Evolutionary conservation across 2,329 filamentous ascomycete genomes (phyloP).

Genomic region (Pseudogymnoascus destructans): DNA sequence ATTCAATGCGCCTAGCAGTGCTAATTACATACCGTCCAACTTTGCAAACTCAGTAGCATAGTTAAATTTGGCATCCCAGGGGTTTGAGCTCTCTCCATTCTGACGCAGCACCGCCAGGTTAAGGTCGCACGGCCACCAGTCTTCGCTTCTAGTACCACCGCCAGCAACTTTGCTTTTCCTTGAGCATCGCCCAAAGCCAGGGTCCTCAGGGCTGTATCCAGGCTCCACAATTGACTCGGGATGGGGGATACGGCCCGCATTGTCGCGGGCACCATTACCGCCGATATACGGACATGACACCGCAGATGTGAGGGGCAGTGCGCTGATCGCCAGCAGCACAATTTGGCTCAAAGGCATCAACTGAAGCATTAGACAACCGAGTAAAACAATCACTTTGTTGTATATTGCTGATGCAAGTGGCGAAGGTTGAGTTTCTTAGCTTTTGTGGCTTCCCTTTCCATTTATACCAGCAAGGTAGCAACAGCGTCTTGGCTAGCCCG

Average conservation of each 20-base stretch:
- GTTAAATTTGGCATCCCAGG: slow-evolving; percentile 38
- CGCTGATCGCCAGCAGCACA: not conserved
- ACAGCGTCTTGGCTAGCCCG: not conserved
- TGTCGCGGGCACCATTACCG: not conserved
- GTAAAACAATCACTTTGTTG: not conserved
- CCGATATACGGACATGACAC: not conserved
- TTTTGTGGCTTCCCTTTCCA: not conserved
- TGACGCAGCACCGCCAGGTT: slow-evolving; percentile 45
- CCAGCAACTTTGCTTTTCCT: slow-evolving; percentile 25
- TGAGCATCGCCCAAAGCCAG: slow-evolving; percentile 18
- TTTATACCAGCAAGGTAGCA: not conserved
- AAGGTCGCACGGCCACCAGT: slow-evolving; percentile 47
- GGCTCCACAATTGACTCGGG: slow-evolving; percentile 8
- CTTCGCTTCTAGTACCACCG: slow-evolving; percentile 38
- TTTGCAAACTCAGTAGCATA: slow-evolving; percentile 45
- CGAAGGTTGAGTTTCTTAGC: not conserved
- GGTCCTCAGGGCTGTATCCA: not conserved
- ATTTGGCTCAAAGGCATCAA: not conserved
- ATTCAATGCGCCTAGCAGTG: not conserved
- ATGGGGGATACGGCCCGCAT: not conserved
- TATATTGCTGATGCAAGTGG: not conserved
- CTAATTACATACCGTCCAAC: slow-evolving; percentile 37
- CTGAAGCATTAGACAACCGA: not conserved
- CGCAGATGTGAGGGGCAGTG: not conserved
- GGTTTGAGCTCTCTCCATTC: slow-evolving; percentile 39